Evolutionary conservation across 169 alveolate species (phyloP).

Genomic region (Plasmodium gallinaceum): DNA sequence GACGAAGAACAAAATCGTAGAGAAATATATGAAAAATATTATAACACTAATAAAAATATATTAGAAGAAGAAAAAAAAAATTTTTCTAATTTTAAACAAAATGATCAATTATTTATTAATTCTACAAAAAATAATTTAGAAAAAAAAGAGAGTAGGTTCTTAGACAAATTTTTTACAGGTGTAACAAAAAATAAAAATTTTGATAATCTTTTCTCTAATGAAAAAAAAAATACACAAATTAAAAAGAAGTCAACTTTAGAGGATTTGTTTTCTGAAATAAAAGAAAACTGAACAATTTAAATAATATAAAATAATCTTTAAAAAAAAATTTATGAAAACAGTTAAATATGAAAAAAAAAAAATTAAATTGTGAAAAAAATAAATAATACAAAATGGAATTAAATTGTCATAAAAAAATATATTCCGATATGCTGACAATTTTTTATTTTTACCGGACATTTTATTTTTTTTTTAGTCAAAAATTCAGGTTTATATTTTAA

Average conservation of each 20-base stretch:
- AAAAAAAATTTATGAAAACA: no score
- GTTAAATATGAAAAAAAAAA: no score
- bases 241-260: conserved; percentile 63
- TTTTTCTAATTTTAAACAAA: conserved; percentile 14
- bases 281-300: conserved; percentile 26
- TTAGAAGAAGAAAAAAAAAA: conserved; percentile 49
- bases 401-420: no score
- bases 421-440: no score
- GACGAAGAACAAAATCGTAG: conserved; percentile 54
- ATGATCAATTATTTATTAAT: background rate
- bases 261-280: conserved; percentile 58
- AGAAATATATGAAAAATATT: conserved; percentile 57
- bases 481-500: no score
- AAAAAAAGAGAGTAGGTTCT: conserved; percentile 53
- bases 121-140: conserved; percentile 11
- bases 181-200: conserved; percentile 69
- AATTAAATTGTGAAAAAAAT: no score
- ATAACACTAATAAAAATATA: conserved; percentile 14
- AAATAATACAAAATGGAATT: no score
- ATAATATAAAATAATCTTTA: background rate
- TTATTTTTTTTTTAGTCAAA: no score
- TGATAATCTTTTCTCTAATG: conserved; percentile 65
- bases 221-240: conserved; percentile 67
- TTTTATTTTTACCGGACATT: no score
- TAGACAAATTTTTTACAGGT: conserved; percentile 74